phyloP scores from a whole-genome alignment of 441 rosid genomes.

The Populus hybrid region DNA sequence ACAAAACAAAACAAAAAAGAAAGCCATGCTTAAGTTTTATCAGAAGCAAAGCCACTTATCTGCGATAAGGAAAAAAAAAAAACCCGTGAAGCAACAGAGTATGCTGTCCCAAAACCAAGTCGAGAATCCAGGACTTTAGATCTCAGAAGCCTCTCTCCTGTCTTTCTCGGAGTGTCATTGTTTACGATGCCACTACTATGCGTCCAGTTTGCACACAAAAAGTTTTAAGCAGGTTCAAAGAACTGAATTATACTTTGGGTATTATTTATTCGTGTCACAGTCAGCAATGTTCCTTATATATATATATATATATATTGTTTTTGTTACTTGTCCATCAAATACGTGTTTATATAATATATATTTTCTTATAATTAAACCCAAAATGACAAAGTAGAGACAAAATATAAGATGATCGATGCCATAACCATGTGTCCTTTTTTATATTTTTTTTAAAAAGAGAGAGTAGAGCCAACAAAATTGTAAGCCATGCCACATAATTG shows the following conservation, averaged over 20 bases:
- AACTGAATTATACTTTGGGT: neutral
- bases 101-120: constrained; percentile 17
- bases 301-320: too few relatives aligned
- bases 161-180: neutral
- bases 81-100: neutral
- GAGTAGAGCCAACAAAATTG: neutral
- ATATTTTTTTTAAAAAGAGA: too few relatives aligned
- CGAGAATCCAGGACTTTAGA: constrained; percentile 22
- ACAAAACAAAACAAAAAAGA: neutral
- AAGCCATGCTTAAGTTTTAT: neutral
- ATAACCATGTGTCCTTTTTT: neutral
- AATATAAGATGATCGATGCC: neutral
- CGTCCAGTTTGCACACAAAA: neutral
- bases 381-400: neutral
- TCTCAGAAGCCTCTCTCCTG: neutral
- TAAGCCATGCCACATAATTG: neutral
- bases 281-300: too few relatives aligned
- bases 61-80: neutral
- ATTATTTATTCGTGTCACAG: too few relatives aligned
- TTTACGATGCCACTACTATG: neutral
- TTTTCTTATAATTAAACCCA: neutral
- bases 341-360: too few relatives aligned
- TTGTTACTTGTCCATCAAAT: neutral
- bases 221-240: neutral
- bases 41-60: constrained; percentile 26